Evolutionary conservation across 2,329 filamentous ascomycete genomes (phyloP).

Genomic region (Keithomyces neogunnii): DNA sequence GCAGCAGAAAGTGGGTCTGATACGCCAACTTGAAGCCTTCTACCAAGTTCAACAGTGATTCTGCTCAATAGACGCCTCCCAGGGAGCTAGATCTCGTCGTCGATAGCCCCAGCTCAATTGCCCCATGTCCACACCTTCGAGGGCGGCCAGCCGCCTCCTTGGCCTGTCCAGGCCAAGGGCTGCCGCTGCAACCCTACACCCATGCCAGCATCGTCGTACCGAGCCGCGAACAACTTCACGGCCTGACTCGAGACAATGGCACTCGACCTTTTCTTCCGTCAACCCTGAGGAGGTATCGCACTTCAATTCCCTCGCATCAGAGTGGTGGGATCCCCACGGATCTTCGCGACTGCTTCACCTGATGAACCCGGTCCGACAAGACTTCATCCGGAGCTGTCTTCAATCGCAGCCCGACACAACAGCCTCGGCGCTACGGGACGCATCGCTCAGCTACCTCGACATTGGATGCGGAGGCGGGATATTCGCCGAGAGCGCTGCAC

Average conservation of each 20-base stretch:
- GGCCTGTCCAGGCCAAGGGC: not conserved
- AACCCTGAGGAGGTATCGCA: constrained; percentile 85
- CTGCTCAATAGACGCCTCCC: too few relatives aligned
- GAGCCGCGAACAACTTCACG: not conserved
- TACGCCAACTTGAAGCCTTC: not conserved
- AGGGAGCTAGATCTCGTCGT: not conserved
- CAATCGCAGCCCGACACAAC: constrained; percentile 36
- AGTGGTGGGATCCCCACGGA: constrained; percentile 96
- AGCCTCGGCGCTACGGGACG: constrained; percentile 14
- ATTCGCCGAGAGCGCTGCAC: constrained; percentile 80
- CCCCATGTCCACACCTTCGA: constrained; percentile 1
- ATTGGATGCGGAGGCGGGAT: constrained; percentile 95
- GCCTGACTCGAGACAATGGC: constrained; percentile 7
- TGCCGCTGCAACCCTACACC: not conserved
- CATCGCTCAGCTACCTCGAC: constrained; percentile 65
- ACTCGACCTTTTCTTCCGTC: constrained; percentile 55
- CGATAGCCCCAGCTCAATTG: not conserved
- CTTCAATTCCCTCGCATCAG: constrained; percentile 86
- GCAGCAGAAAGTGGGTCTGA: not conserved
- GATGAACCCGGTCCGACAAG: constrained; percentile 95
- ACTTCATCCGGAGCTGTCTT: constrained; percentile 75
- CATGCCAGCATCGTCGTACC: not conserved
- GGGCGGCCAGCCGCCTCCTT: constrained; percentile 2
- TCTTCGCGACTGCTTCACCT: constrained; percentile 87
- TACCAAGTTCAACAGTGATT: too few relatives aligned